phyloP scores from a whole-genome alignment of 768 basidiomycete genomes.

The Termitomyces sp. region DNA sequence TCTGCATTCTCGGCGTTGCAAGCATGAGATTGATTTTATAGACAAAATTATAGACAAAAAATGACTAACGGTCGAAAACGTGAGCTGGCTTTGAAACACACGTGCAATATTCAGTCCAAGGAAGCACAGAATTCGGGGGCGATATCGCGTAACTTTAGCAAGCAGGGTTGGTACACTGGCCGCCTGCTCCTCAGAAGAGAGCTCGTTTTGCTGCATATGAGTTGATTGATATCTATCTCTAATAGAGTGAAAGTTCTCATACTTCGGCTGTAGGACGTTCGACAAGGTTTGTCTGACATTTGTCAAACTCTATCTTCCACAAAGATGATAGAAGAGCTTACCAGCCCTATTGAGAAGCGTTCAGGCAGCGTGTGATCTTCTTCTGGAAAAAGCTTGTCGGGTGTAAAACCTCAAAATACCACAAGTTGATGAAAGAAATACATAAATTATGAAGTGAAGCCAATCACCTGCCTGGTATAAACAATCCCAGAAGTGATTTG shows the following conservation, averaged over 20 bases:
- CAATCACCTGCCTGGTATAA: constrained; percentile 58
- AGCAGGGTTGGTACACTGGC: constrained; percentile 57
- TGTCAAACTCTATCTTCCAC: neutral
- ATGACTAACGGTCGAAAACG: constrained; percentile 12
- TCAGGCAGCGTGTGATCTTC: constrained; percentile 63
- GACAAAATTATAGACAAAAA: neutral
- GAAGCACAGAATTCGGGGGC: constrained; percentile 72
- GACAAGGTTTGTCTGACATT: constrained; percentile 68
- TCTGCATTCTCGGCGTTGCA: constrained; percentile 5
- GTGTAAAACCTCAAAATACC: constrained; percentile 50
- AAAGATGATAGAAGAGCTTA: constrained; percentile 29
- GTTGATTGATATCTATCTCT: neutral
- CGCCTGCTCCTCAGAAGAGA: constrained; percentile 49
- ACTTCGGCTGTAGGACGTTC: constrained; percentile 60
- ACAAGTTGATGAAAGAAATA: neutral
- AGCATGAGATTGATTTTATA: neutral
- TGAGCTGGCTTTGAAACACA: constrained; percentile 27
- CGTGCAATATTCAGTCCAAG: constrained; percentile 68
- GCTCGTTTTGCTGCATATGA: constrained; percentile 45
- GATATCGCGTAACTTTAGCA: constrained; percentile 50
- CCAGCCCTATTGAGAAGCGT: constrained; percentile 61
- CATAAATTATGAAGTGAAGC: neutral
- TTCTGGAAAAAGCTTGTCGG: constrained; percentile 43
- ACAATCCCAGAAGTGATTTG: constrained; percentile 82
- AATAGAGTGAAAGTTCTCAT: neutral